A percentile compares a stretch with the other conserved stretches of the same genome.
These are phyloP conservation scores for Coemansia biformis DNA, from an alignment of 192 early-diverging fungal genomes.

Conservation along the genomic window DNA sequence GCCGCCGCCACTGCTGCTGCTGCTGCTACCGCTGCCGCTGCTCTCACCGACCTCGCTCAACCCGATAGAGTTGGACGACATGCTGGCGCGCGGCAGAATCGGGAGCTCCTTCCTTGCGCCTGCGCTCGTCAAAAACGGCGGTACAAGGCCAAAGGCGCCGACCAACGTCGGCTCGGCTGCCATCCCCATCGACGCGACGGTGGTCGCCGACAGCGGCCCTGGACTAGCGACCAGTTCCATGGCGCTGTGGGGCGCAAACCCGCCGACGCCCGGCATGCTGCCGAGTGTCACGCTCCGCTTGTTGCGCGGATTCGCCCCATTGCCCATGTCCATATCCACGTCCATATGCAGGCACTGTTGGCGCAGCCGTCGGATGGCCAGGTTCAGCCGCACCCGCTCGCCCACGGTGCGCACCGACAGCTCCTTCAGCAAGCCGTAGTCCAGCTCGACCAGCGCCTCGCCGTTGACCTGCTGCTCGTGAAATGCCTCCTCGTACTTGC, in stretches of 20 bases:
- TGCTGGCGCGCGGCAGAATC: constrained; percentile 22
- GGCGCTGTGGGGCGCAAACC: background rate
- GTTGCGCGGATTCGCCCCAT: constrained; percentile 6
- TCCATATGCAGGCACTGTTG: constrained; percentile 54
- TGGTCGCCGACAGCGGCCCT: constrained; percentile 20
- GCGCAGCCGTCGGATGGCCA: constrained; percentile 68
- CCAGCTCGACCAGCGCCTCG: constrained; percentile 75
- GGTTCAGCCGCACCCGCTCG: constrained; percentile 73
- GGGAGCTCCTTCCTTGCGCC: constrained; percentile 24
- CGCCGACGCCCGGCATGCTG: background rate
- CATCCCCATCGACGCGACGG: background rate
- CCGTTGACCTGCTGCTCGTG: constrained; percentile 76
- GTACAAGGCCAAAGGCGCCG: constrained; percentile 3
- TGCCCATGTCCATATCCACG: constrained; percentile 20
- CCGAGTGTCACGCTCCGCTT: constrained; percentile 12
- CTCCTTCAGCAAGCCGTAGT: constrained; percentile 75
- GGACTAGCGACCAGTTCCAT: constrained; percentile 4
- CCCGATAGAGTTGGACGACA: constrained; percentile 30
- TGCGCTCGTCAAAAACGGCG: constrained; percentile 1
- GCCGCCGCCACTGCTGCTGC: constrained; percentile 1
- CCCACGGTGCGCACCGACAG: constrained; percentile 76
- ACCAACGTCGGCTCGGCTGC: constrained; percentile 6
- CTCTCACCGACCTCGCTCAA: constrained; percentile 1
- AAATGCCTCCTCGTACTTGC: constrained; percentile 50
- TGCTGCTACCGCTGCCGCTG: background rate